Percentiles rank a stretch among this genome's conserved stretches.
phyloP scores from a whole-genome alignment of 2,329 filamentous ascomycete genomes.

The Stachybotrys chlorohalonatus region DNA sequence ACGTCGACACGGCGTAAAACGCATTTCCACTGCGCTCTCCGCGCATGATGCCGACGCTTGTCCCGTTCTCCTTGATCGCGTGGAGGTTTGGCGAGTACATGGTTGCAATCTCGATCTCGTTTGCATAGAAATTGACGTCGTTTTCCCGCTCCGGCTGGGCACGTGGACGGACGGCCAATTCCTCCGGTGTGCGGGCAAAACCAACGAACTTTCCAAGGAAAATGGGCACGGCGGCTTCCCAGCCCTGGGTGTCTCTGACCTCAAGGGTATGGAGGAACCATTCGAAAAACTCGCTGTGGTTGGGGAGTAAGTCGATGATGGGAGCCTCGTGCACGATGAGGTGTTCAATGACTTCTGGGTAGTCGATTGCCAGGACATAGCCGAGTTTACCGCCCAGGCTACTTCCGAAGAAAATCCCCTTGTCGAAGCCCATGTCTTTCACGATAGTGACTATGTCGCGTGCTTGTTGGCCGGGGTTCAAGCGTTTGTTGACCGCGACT shows the following conservation, averaged over 20 bases:
- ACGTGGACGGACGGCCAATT: constrained; percentile 8
- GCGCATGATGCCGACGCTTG: constrained; percentile 18
- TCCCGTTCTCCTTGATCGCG: constrained; percentile 13
- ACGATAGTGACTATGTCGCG: constrained; percentile 20
- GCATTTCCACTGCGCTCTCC: constrained; percentile 15
- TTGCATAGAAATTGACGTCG: constrained; percentile 15
- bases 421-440: constrained; percentile 14
- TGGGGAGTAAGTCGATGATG: constrained; percentile 13
- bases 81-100: constrained; percentile 15
- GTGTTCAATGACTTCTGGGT: constrained; percentile 16
- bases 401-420: constrained; percentile 18
- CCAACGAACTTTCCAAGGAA: constrained; percentile 13
- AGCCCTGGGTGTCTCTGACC: constrained; percentile 10
- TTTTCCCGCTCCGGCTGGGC: constrained; percentile 11
- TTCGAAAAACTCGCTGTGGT: constrained; percentile 13
- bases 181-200: constrained; percentile 11
- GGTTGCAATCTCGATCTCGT: constrained; percentile 14
- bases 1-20: constrained; percentile 15
- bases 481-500: constrained; percentile 10
- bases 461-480: constrained; percentile 19
- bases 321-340: constrained; percentile 21
- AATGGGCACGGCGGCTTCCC: constrained; percentile 7
- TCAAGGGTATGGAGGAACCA: constrained; percentile 11
- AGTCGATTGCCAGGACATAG: constrained; percentile 20
- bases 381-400: constrained; percentile 18